phyloP scores from a whole-genome alignment of 345 rosid genomes.

The Nephelium lappaceum region DNA sequence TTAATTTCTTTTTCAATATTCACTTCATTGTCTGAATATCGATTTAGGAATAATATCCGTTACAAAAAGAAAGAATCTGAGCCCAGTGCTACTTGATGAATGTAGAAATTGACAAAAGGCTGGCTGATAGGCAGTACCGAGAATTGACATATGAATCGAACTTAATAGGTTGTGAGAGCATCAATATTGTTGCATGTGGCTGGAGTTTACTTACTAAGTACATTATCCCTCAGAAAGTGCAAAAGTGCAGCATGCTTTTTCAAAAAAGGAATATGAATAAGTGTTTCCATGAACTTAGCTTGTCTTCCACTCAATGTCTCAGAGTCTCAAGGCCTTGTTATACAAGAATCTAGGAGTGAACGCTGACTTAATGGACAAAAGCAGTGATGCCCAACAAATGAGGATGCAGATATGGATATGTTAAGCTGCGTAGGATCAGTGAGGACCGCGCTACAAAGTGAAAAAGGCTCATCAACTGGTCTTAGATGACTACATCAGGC shows the following conservation, averaged over 20 bases:
- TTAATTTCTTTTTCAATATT: neutral
- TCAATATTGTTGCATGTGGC: conserved; percentile 14
- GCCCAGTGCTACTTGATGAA: conserved; percentile 7
- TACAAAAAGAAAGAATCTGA: neutral
- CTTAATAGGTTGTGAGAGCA: neutral
- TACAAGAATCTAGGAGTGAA: conserved; percentile 17
- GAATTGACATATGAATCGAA: neutral
- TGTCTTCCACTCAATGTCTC: conserved; percentile 9
- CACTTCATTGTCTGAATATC: conserved; percentile 6
- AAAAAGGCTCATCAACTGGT: conserved; percentile 20
- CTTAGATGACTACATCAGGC: conserved; percentile 12
- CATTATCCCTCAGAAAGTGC: conserved; percentile 17
- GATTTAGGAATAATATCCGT: conserved; percentile 11
- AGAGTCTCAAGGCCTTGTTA: neutral
- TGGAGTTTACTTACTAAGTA: conserved; percentile 17
- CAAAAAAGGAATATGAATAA: conserved; percentile 7
- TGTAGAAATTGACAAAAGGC: conserved; percentile 19
- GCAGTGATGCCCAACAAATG: conserved; percentile 23
- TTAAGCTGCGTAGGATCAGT: conserved; percentile 4
- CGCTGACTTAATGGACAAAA: conserved; percentile 19
- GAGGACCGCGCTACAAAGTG: conserved; percentile 27
- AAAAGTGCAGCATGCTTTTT: conserved; percentile 24
- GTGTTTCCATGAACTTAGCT: neutral
- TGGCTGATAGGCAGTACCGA: neutral
- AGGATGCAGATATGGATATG: conserved; percentile 25